Percentiles rank a stretch among this genome's conserved stretches.
Conservation (phyloP, 2,329 filamentous ascomycete genomes). For the Pestalotiopsis sp. region DNA sequence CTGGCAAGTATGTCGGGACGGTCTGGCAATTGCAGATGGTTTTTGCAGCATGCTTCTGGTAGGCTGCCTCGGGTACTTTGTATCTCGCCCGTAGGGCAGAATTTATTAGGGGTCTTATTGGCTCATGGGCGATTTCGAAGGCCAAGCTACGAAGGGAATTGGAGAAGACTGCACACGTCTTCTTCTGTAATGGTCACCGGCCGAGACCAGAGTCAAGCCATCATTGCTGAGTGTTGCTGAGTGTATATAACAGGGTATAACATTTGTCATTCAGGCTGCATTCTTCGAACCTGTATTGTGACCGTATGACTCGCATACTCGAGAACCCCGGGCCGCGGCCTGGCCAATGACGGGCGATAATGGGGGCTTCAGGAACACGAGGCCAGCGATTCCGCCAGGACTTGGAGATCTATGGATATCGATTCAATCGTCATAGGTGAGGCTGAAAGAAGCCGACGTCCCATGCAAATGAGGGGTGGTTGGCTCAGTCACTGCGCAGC, state of each 20-base stretch:
- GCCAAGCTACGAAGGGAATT: not conserved
- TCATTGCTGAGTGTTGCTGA: not conserved
- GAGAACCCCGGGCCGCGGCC: not conserved
- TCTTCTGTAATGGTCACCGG: not conserved
- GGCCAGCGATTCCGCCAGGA: conserved; percentile 1
- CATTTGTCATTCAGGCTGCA: not conserved
- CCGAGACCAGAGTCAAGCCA: not conserved
- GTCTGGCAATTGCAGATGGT: not conserved
- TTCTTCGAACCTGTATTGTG: not conserved
- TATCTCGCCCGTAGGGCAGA: too few relatives aligned
- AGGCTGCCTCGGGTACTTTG: not conserved
- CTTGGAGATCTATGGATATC: conserved; percentile 4
- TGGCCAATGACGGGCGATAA: not conserved
- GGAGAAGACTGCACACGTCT: not conserved
- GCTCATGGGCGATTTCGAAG: not conserved
- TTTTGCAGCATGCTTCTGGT: not conserved
- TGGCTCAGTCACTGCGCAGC: not conserved
- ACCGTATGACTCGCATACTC: not conserved
- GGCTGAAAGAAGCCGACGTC: not conserved
- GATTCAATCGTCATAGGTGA: conserved; percentile 15
- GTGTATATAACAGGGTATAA: not conserved
- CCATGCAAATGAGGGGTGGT: not conserved
- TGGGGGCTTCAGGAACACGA: not conserved
- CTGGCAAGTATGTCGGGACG: not conserved
- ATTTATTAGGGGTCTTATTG: not conserved